These are phyloP conservation scores for Starmerella geochares DNA, from an alignment of 805 yeast species.

Conservation along the genomic window DNA sequence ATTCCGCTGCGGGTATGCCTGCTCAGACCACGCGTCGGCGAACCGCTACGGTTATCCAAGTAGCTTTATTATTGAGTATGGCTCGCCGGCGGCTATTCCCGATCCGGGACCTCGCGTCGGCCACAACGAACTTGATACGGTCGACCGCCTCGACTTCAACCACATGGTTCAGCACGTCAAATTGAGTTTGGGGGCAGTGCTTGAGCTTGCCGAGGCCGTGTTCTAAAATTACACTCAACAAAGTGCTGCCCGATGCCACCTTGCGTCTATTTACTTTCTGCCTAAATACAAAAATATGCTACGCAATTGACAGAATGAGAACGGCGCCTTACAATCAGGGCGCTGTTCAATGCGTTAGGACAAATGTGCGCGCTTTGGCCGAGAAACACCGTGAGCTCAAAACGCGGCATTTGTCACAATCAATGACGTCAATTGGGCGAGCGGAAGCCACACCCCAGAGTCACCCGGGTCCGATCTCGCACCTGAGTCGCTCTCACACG, in stretches of 20 bases:
- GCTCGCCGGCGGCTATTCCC: conserved; percentile 27
- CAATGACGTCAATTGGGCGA: neutral
- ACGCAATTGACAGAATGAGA: no score
- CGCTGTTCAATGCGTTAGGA: no score
- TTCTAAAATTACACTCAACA: neutral
- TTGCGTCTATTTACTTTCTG: no score
- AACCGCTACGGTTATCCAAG: conserved; percentile 72
- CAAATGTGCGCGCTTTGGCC: no score
- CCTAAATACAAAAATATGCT: neutral
- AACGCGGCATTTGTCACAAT: neutral
- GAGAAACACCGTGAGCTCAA: no score
- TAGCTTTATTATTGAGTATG: conserved; percentile 68
- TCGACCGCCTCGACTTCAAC: conserved; percentile 63
- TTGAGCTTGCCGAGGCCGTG: conserved; percentile 46
- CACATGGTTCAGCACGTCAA: conserved; percentile 75
- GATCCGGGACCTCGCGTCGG: conserved; percentile 11
- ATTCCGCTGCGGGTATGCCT: conserved; percentile 78
- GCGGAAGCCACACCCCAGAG: no score
- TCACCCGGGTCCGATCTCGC: neutral
- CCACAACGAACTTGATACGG: conserved; percentile 66
- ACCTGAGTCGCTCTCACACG: neutral
- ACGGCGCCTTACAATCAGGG: no score
- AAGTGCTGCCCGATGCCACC: no score
- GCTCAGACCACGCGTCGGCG: conserved; percentile 90
- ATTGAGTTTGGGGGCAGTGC: conserved; percentile 57